phyloP scores from a whole-genome alignment of 345 rosid species.

The Draba incana region DNA sequence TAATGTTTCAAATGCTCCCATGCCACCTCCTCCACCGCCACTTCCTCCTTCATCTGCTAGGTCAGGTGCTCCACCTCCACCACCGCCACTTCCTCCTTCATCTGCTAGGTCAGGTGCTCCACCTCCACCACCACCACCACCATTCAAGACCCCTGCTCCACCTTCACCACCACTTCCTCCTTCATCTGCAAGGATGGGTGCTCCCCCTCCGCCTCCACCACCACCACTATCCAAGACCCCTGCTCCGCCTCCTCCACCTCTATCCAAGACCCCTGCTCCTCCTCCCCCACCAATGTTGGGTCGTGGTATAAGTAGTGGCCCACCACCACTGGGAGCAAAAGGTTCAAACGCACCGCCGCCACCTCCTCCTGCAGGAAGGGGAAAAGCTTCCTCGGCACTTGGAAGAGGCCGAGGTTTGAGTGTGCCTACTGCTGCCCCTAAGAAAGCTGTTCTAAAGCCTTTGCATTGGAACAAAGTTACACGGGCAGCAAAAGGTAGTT shows the following conservation, averaged over 20 bases:
- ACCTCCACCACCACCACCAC: constrained; percentile 37
- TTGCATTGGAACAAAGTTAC: constrained; percentile 98
- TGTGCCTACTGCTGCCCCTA: constrained; percentile 58
- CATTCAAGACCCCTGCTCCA: no score
- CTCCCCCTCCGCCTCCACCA: constrained; percentile 43
- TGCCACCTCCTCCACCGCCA: no score
- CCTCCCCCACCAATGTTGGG: constrained; percentile 64
- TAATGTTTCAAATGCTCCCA: no score
- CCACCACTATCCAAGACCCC: constrained; percentile 39
- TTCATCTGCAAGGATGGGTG: constrained; percentile 33
- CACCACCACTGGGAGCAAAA: constrained; percentile 58
- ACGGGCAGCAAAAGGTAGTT: constrained; percentile 87
- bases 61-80: constrained; percentile 33
- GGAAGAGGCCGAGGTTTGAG: constrained; percentile 64
- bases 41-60: no score
- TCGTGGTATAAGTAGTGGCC: constrained; percentile 43
- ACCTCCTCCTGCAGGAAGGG: constrained; percentile 70
- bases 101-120: constrained; percentile 13
- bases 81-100: constrained; percentile 32
- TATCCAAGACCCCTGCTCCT: constrained; percentile 58
- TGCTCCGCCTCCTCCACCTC: constrained; percentile 56
- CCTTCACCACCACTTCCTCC: constrained; percentile 35
- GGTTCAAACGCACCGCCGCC: constrained; percentile 68
- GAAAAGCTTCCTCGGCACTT: constrained; percentile 51
- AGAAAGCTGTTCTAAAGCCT: constrained; percentile 75